These are phyloP conservation scores for Ogataea dorogensis DNA, from an alignment of 805 yeast species.

Conservation along the genomic window DNA sequence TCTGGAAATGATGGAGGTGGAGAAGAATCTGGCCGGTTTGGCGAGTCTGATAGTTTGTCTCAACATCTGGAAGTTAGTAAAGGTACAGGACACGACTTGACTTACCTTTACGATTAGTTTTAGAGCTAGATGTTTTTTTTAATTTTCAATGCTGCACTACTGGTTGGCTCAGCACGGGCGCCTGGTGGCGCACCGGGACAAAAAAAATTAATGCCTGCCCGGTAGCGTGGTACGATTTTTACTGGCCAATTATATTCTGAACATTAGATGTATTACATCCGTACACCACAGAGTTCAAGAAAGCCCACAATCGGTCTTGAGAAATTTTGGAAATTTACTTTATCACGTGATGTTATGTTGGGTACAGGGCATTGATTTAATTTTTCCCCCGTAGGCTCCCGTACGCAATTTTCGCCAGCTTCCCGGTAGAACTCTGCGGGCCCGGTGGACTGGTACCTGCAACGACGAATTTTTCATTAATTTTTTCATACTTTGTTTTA, in stretches of 20 bases:
- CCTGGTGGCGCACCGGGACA: constrained; percentile 6
- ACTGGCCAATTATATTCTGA: constrained; percentile 19
- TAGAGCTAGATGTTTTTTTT: constrained; percentile 10
- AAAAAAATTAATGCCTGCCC: constrained; percentile 2
- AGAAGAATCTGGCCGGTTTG: constrained; percentile 36
- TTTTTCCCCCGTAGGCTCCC: neutral
- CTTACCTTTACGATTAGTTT: constrained; percentile 8
- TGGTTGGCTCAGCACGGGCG: constrained; percentile 12
- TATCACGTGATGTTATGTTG: constrained; percentile 9
- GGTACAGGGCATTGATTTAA: neutral
- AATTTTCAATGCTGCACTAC: constrained; percentile 6
- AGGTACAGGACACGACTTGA: neutral
- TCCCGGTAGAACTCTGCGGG: constrained; percentile 2
- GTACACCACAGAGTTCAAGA: constrained; percentile 3
- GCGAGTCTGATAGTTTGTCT: constrained; percentile 39
- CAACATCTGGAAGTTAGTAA: constrained; percentile 27
- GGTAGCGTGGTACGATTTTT: constrained; percentile 15
- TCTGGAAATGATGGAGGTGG: constrained; percentile 30
- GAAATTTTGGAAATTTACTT: no score
- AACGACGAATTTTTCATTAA: constrained; percentile 13
- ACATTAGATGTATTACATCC: constrained; percentile 8
- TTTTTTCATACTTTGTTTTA: constrained; percentile 14
- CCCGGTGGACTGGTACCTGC: constrained; percentile 8
- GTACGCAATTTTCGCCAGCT: neutral
- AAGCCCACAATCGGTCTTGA: neutral